A percentile compares a stretch with the other conserved stretches of the same genome.
phyloP scores from a whole-genome alignment of 306 rosid species.

The Sicyos baderoa region DNA sequence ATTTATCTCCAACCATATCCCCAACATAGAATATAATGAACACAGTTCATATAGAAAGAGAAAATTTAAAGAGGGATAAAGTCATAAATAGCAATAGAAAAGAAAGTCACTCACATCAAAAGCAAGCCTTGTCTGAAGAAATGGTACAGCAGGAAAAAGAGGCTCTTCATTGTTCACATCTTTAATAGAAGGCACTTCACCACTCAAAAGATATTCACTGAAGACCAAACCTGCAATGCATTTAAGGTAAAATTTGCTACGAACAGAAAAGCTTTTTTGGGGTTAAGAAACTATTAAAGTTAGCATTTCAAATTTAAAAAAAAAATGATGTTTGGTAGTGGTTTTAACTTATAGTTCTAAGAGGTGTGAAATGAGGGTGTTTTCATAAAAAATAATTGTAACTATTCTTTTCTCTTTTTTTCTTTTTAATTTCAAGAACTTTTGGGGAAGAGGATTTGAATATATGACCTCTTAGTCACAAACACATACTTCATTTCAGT shows the following conservation, averaged over 20 bases:
- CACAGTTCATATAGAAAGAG: not conserved
- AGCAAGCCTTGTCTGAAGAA: constrained; percentile 43
- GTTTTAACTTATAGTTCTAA: not conserved
- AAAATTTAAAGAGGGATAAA: not conserved
- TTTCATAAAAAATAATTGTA: not conserved
- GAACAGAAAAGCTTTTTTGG: not conserved
- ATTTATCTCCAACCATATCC: not conserved
- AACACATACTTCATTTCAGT: no score
- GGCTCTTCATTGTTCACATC: constrained; percentile 91
- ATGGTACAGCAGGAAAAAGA: constrained; percentile 67
- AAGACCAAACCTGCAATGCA: constrained; percentile 73
- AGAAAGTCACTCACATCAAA: constrained; percentile 44
- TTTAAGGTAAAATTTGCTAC: not conserved
- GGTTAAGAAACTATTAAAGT: not conserved
- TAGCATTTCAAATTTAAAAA: not conserved
- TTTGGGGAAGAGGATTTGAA: no score
- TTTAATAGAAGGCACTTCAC: constrained; percentile 76
- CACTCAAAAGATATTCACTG: constrained; percentile 83
- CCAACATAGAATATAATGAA: not conserved
- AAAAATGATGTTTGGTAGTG: not conserved
- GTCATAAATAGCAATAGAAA: constrained; percentile 8
- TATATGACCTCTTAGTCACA: no score
- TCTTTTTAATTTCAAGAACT: no score
- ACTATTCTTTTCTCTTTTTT: no score
- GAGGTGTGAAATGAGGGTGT: not conserved